A percentile compares a stretch with the other conserved stretches of the same genome.
phyloP scores from a whole-genome alignment of 2,329 filamentous ascomycete genomes.

The Neonectria faginata region DNA sequence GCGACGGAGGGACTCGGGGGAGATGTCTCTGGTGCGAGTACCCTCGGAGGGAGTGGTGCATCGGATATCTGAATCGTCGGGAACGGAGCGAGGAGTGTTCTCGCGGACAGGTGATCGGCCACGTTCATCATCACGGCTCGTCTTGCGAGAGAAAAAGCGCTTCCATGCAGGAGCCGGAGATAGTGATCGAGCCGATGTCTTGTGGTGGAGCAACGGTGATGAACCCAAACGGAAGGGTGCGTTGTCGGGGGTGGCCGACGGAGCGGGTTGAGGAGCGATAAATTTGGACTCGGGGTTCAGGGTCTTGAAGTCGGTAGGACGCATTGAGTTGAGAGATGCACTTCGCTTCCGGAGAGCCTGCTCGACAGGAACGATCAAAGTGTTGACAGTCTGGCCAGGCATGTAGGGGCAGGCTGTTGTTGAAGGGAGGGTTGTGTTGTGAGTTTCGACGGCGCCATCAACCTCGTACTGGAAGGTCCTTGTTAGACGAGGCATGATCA shows the following conservation, averaged over 20 bases:
- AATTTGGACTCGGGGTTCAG: slow-evolving; percentile 85
- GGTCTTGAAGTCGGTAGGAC: slow-evolving; percentile 72
- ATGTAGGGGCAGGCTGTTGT: slow-evolving; percentile 87
- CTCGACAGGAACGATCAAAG: slow-evolving; percentile 83
- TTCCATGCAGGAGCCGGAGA: slow-evolving; percentile 64
- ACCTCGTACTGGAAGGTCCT: slow-evolving; percentile 76
- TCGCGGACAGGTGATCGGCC: slow-evolving; percentile 49
- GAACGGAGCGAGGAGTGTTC: slow-evolving; percentile 16
- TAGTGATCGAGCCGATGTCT: slow-evolving; percentile 60
- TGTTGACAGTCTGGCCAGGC: slow-evolving; percentile 88
- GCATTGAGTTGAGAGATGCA: slow-evolving; percentile 72
- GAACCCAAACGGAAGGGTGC: slow-evolving; percentile 46
- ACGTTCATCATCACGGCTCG: slow-evolving; percentile 50
- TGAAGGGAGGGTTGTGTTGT: slow-evolving; percentile 77
- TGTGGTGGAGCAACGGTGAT: slow-evolving; percentile 48
- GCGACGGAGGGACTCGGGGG: slow-evolving; percentile 65
- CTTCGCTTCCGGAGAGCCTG: slow-evolving; percentile 70
- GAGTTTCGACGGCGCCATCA: slow-evolving; percentile 80
- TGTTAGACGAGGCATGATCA: slow-evolving; percentile 34
- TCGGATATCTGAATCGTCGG: slow-evolving; percentile 33
- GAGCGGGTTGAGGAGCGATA: slow-evolving; percentile 72
- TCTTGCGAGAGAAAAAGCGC: slow-evolving; percentile 62
- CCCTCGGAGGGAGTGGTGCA: slow-evolving; percentile 52
- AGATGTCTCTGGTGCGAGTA: slow-evolving; percentile 63
- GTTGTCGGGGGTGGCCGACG: slow-evolving; percentile 47